Percentiles rank a stretch among this genome's conserved stretches.
These are phyloP conservation scores for Agastache rugosa DNA, from an alignment of 257 asterid species.

Conservation along the genomic window DNA sequence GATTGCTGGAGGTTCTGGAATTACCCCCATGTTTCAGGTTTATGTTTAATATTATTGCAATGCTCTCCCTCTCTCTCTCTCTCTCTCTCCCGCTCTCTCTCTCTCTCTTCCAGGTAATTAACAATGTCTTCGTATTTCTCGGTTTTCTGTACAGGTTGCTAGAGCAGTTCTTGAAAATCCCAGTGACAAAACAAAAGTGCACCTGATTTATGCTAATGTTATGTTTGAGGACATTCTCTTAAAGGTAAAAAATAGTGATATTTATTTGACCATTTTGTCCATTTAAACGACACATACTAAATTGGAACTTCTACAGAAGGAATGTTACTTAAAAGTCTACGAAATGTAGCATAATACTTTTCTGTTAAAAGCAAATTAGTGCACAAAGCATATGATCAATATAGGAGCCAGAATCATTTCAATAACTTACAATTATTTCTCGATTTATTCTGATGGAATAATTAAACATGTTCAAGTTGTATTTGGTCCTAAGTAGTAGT, in stretches of 20 bases:
- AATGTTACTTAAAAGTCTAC: not conserved
- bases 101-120: not conserved
- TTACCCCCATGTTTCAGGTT: slow-evolving; percentile 72
- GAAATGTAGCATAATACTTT: not conserved
- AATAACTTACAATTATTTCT: not conserved
- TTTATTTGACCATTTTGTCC: slow-evolving; percentile 9
- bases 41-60: slow-evolving; percentile 4
- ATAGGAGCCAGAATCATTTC: slow-evolving; percentile 3
- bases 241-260: slow-evolving; percentile 55
- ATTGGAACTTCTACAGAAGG: not conserved
- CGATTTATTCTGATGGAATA: not conserved
- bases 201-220: slow-evolving; percentile 88
- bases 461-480: not conserved
- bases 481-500: not conserved
- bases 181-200: slow-evolving; percentile 71
- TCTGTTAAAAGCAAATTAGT: not conserved
- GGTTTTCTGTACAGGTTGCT: slow-evolving; percentile 59
- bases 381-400: not conserved
- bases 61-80: not conserved
- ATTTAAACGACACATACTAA: slow-evolving; percentile 1
- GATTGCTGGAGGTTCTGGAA: slow-evolving; percentile 70
- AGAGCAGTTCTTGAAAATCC: slow-evolving; percentile 88
- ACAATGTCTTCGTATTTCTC: not conserved
- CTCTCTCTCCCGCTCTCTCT: not conserved
- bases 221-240: slow-evolving; percentile 76